Evolutionary conservation across 139 green algal species (phyloP).

Genomic region (Coelastrella sp.): DNA sequence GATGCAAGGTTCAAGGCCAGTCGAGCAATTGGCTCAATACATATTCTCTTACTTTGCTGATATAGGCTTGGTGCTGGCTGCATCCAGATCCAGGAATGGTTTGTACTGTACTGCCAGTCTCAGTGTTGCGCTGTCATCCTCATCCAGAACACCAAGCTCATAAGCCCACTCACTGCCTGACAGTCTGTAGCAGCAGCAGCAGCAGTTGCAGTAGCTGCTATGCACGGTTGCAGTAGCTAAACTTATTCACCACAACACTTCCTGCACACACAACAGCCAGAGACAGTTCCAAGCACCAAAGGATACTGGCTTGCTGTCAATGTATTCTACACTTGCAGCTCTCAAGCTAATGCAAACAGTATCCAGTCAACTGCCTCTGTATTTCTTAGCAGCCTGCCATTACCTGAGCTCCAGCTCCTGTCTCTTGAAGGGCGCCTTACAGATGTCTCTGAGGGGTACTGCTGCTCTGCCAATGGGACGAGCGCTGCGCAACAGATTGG

Average conservation of each 20-base stretch:
- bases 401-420: slow-evolving; percentile 33
- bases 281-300: no score
- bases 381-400: not conserved
- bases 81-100: slow-evolving; percentile 28
- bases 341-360: no score
- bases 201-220: not conserved
- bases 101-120: slow-evolving; percentile 10
- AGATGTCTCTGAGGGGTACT: slow-evolving; percentile 27
- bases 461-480: slow-evolving; percentile 20
- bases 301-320: not conserved
- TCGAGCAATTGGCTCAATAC: not conserved
- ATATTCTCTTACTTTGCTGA: not conserved
- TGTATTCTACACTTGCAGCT: no score
- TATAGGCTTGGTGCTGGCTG: slow-evolving; percentile 12
- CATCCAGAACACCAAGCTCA: slow-evolving; percentile 44
- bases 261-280: no score
- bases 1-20: no score
- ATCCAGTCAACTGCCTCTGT: not conserved
- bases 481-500: slow-evolving; percentile 17
- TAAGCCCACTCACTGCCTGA: slow-evolving; percentile 32
- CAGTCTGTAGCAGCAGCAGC: not conserved
- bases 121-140: not conserved
- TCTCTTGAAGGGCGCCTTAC: slow-evolving; percentile 3
- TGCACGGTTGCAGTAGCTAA: no score
- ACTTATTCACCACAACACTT: no score